Base-by-base conservation (phyloP, 345 rosid species). In the Camelina laxa region DNA sequence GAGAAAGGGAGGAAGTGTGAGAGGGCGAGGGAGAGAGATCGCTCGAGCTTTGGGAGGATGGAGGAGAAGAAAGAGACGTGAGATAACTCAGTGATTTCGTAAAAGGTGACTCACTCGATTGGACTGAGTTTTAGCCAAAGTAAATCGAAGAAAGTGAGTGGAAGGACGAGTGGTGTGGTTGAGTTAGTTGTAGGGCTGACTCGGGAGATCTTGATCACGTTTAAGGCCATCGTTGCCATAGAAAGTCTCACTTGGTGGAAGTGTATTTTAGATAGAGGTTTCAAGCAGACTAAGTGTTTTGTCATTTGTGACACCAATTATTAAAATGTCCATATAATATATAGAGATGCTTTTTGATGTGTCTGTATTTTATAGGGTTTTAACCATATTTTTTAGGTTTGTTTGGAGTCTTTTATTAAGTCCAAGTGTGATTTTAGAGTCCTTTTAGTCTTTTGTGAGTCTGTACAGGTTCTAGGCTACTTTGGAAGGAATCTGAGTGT, bases 1-100 rank as follows among this genome's bases (percentile, higher is more conserved):
- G 75, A 60, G 31, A 81, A 15, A 2, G 69, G 84, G 63, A 73
- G 73, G 69, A 36, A 77, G 49, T 69, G 79, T 2, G 19, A 7
- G 69, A 81, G 81, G 20, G 67, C 51, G 2, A 49, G 69, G 7
- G 85, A 73, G 3, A 79, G 75, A 1, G 83, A 79, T 9, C 9
- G 38, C 20, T 73, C 70, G 51, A 82, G 79, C 48, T 55, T 76
- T 0, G 82, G 83, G 1, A 76, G 49, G 69, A 77, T 51, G 0
- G 10, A 21, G 0, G 77, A 73, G 74, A 76, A 9, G 72, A 82
- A 80, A 1, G 9, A 55, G 13, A 38, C 4, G 12, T 5, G 7
- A 58, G 41, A 31, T 1, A 36, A 56, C 9, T 80, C 65, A 9
- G 60, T 10, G 64, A 79, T 51, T 51, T 56, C 6, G 65, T 76